These are phyloP conservation scores for Microsporum audouinii DNA, from an alignment of 2,329 filamentous ascomycete genomes.

Conservation along the genomic window DNA sequence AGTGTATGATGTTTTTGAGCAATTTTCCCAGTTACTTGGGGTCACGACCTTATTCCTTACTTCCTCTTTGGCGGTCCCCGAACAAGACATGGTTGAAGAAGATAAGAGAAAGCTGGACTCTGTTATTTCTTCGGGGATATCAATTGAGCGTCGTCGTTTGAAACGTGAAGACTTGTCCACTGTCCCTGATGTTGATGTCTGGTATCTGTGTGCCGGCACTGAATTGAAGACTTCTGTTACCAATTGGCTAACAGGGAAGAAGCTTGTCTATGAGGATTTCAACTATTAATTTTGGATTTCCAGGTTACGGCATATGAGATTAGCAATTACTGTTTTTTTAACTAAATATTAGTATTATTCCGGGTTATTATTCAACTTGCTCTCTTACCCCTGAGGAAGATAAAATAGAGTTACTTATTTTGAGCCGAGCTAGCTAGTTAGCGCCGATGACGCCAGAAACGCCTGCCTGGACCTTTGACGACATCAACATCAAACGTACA, in stretches of 20 bases:
- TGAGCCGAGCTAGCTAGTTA: too few relatives aligned
- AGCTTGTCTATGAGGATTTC: constrained; percentile 50
- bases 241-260: constrained; percentile 45
- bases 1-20: constrained; percentile 47
- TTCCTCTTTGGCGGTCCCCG: constrained; percentile 22
- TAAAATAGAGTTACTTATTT: too few relatives aligned
- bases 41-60: constrained; percentile 57
- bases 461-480: too few relatives aligned
- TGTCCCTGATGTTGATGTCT: constrained; percentile 32
- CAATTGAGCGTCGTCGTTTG: constrained; percentile 38
- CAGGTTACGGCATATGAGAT: neutral
- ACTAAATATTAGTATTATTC: neutral
- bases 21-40: constrained; percentile 41
- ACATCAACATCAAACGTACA: too few relatives aligned
- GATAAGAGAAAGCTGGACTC: constrained; percentile 36
- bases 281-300: constrained; percentile 37
- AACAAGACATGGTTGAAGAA: constrained; percentile 17
- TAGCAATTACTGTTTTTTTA: neutral
- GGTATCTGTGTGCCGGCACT: constrained; percentile 50
- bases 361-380: too few relatives aligned
- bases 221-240: constrained; percentile 40
- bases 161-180: constrained; percentile 35
- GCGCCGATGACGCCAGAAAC: too few relatives aligned
- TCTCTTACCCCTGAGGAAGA: too few relatives aligned
- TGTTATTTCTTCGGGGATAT: constrained; percentile 19